Conservation (phyloP, 768 basidiomycete genomes). For the Tulasnella sp. region DNA sequence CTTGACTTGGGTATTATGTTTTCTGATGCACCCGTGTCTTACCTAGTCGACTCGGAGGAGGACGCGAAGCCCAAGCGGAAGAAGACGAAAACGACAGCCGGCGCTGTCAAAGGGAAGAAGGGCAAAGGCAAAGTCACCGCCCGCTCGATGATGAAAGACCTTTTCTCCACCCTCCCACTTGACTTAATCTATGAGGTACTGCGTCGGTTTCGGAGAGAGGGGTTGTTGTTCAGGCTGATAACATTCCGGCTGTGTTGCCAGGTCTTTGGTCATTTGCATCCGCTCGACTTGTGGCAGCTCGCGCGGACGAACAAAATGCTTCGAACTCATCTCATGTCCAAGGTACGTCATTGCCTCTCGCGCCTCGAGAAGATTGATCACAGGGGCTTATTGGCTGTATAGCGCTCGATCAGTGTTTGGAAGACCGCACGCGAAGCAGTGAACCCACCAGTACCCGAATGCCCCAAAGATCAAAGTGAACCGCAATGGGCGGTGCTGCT, state of each 20-base stretch:
- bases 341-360: background rate
- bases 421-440: background rate
- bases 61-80: background rate
- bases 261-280: background rate
- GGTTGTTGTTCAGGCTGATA: background rate
- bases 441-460: background rate
- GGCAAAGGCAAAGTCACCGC: background rate
- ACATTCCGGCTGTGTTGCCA: background rate
- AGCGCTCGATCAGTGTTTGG: background rate
- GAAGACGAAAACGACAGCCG: background rate
- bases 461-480: constrained; percentile 4
- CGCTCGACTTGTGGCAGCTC: background rate
- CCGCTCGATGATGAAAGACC: background rate
- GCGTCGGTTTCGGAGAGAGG: background rate
- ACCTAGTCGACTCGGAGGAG: background rate
- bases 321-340: background rate
- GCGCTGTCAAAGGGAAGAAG: background rate
- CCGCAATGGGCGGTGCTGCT: constrained; percentile 2
- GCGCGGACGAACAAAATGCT: background rate
- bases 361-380: background rate
- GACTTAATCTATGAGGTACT: background rate
- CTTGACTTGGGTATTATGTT: too few species aligned
- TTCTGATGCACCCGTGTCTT: background rate
- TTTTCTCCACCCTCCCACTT: background rate
- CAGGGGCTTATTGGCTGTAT: too few species aligned